Percentiles rank a stretch among this genome's conserved stretches.
phyloP scores from a whole-genome alignment of 1,139 yeast species.

The Spathaspora jeffriesii region DNA sequence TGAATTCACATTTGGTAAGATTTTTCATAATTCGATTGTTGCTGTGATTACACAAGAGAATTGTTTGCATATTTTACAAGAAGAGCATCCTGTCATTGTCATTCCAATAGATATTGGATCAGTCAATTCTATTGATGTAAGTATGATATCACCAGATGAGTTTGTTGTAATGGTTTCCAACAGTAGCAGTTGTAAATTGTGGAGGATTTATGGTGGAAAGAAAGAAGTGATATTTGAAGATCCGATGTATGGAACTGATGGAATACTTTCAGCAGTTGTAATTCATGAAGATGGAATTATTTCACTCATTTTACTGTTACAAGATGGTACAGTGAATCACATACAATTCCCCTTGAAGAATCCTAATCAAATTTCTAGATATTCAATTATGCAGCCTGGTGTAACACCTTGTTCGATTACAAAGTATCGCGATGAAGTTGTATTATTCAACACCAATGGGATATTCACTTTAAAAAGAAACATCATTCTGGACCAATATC shows the following conservation, averaged over 20 bases:
- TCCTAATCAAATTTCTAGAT: background rate
- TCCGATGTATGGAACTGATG: background rate
- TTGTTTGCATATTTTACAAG: background rate
- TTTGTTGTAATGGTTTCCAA: background rate
- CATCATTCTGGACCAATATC: background rate
- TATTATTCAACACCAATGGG: conserved; percentile 2
- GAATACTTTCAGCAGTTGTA: conserved; percentile 3
- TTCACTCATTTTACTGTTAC: conserved; percentile 5
- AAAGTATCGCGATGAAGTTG: conserved; percentile 1
- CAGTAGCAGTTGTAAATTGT: background rate
- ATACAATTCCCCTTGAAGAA: background rate
- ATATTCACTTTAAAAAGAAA: conserved; percentile 1
- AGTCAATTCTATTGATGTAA: background rate
- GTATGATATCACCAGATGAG: background rate
- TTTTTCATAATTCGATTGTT: background rate
- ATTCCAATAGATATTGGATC: background rate
- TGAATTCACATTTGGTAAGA: background rate
- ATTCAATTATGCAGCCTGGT: background rate
- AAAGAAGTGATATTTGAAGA: background rate
- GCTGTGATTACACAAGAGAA: background rate
- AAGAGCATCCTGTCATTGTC: background rate
- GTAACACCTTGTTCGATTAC: background rate
- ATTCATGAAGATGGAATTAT: background rate
- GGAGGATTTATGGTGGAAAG: background rate
- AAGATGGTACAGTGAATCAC: conserved; percentile 3